phyloP scores from a whole-genome alignment of 202 grass and related monocot genomes.

The Dendrocalamus latiflorus region DNA sequence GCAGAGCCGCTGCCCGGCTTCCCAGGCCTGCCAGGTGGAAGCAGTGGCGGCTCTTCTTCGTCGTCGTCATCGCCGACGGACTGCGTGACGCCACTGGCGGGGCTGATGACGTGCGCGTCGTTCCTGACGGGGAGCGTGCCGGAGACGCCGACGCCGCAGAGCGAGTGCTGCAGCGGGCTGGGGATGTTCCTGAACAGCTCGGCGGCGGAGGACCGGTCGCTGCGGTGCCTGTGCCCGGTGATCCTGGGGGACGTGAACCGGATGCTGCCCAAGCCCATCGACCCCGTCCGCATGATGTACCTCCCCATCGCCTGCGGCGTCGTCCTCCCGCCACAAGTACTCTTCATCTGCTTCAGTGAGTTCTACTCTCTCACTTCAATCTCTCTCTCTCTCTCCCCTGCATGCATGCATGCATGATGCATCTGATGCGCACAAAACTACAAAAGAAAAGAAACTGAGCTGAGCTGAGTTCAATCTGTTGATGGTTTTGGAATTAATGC shows the following conservation, averaged over 20 bases:
- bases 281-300: conserved; percentile 49
- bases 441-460: background rate
- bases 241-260: conserved; percentile 46
- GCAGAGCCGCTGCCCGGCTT: conserved; percentile 14
- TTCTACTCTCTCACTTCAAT: background rate
- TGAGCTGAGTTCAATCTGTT: background rate
- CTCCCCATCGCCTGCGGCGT: conserved; percentile 44
- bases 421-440: background rate
- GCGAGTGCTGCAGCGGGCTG: conserved; percentile 41
- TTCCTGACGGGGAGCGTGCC: conserved; percentile 36
- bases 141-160: conserved; percentile 41
- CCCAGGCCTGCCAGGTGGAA: background rate
- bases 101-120: conserved; percentile 44
- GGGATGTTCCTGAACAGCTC: conserved; percentile 39
- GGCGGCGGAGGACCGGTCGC: conserved; percentile 22
- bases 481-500: background rate
- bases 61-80: conserved; percentile 24
- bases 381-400: background rate
- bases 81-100: conserved; percentile 44
- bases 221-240: conserved; percentile 44
- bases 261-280: conserved; percentile 38
- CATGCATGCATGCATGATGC: background rate
- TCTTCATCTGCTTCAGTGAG: conserved; percentile 48
- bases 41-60: background rate
- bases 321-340: conserved; percentile 39